Percentiles rank a stretch among this genome's conserved stretches.
These are phyloP conservation scores for Phylloporus arenicola DNA, from an alignment of 768 basidiomycete species.

Conservation along the genomic window DNA sequence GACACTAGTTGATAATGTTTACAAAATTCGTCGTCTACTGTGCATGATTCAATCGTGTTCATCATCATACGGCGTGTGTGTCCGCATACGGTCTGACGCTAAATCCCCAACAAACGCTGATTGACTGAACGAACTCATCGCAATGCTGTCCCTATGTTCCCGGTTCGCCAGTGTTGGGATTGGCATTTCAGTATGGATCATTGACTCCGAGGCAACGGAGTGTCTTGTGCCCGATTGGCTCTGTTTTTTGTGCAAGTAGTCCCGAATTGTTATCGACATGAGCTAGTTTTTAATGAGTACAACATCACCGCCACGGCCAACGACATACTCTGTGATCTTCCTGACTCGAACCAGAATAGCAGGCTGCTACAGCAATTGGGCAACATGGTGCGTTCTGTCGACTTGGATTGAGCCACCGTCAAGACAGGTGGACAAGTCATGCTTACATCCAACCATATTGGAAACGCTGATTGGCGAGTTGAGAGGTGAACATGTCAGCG, in stretches of 20 bases:
- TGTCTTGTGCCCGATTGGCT: conserved; percentile 17
- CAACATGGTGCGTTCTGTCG: conserved; percentile 74
- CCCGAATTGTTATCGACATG: conserved; percentile 58
- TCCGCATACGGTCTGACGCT: conserved; percentile 32
- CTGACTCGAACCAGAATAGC: conserved; percentile 75
- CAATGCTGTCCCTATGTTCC: conserved; percentile 28
- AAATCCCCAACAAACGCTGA: conserved; percentile 34
- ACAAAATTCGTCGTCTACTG: conserved; percentile 1
- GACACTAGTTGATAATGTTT: not conserved
- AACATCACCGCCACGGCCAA: not conserved
- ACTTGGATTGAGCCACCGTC: conserved; percentile 1
- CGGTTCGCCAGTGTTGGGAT: conserved; percentile 26
- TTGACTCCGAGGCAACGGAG: conserved; percentile 21
- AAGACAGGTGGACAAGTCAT: not conserved
- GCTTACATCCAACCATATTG: conserved; percentile 75
- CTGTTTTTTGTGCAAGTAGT: conserved; percentile 61
- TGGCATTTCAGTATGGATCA: conserved; percentile 26
- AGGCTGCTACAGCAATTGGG: conserved; percentile 72
- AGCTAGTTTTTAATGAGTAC: conserved; percentile 38
- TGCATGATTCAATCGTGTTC: conserved; percentile 33
- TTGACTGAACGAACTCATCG: conserved; percentile 24
- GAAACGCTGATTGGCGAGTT: conserved; percentile 54
- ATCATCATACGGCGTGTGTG: conserved; percentile 38
- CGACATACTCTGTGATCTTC: conserved; percentile 71
- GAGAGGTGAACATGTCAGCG: not conserved